These are phyloP conservation scores for Evansstolkia leycettana DNA, from an alignment of 495 filamentous ascomycete genomes.

Conservation along the genomic window DNA sequence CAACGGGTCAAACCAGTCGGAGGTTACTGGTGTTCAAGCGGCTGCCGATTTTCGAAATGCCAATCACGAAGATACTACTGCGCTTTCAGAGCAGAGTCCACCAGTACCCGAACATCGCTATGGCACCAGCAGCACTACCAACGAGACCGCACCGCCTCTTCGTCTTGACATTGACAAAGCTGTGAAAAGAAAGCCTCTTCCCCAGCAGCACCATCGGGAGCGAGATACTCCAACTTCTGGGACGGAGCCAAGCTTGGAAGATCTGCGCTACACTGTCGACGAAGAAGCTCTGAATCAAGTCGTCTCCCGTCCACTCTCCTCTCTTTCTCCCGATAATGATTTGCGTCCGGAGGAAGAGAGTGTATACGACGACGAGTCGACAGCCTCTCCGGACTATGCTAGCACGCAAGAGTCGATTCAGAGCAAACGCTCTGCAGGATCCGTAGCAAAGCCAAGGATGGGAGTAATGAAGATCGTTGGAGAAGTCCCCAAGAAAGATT, in stretches of 20 bases:
- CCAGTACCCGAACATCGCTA: conserved; percentile 10
- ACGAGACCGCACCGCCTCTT: conserved; percentile 12
- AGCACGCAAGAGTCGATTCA: conserved; percentile 57
- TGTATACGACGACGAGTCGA: conserved; percentile 38
- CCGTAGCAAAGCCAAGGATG: conserved; percentile 58
- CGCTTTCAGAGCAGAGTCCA: conserved; percentile 5
- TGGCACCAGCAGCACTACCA: conserved; percentile 4
- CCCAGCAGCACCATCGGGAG: conserved; percentile 15
- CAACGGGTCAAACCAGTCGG: neutral
- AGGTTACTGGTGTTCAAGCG: neutral
- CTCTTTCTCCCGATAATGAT: conserved; percentile 17
- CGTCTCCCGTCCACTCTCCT: conserved; percentile 19
- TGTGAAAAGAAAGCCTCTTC: conserved; percentile 55
- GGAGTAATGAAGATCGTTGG: conserved; percentile 79
- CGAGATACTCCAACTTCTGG: conserved; percentile 5
- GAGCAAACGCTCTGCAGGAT: conserved; percentile 42
- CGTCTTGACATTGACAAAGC: conserved; percentile 30
- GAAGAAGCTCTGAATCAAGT: conserved; percentile 47
- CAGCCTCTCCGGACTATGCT: conserved; percentile 49
- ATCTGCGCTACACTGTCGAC: conserved; percentile 53
- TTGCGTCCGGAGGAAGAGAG: conserved; percentile 28
- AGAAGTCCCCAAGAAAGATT: conserved; percentile 29
- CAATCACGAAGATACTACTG: too few relatives aligned
- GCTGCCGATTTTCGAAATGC: neutral
- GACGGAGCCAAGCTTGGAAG: conserved; percentile 44